Evolutionary conservation across 352 stramenopile species (phyloP), one percentile per base, ranked within the genome.

Genomic region (Blastocystis hominis): DNA sequence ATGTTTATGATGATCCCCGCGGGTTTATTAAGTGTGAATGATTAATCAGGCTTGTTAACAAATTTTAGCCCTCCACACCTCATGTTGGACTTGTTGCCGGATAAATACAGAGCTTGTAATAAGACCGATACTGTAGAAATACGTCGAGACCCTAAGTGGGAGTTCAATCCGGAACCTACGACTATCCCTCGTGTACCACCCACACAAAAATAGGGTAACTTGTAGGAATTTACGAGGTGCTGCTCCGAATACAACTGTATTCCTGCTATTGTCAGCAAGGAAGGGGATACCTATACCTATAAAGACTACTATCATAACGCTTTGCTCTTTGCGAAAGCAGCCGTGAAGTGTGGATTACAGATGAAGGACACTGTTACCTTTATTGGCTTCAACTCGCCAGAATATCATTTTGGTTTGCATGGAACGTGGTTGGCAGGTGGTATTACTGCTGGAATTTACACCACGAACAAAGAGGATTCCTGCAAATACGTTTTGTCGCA

Each of bases 331-430:
- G 93, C 91, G 66, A 93, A 93, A 80, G 89, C 92, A 24, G 89
- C 95, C 75, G 92, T 95, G 59, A 87, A 90, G 42, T n/a, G 93
- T 5, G 93, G 92, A 15, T 89, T 95, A 9, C 59, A 92, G 44
- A 88, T 89, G 30, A 91, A 94, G 70, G 91, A 95, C 47, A 91
- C 90, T 0, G 92, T 95, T 34, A 93, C 90, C 78, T 91, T 95
- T 40, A 93, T 94, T 56, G 93, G 93, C 38, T 93, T 92, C 88
- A 95, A 95, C 89, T 92, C 91, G 44, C 91, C 92, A 7, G 91
- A 95, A 87, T 95, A 93, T 92, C 92, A 95, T 78, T 91, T 95
- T 86, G 91, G 91, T 66, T 92, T 94, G 78, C 92, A 92, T 78
- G 93, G 92, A 38, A 89, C 91, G 34, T 94, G 95, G 80, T 90